phyloP scores from a whole-genome alignment of 768 basidiomycete genomes.

The Phaeotremella skinneri region DNA sequence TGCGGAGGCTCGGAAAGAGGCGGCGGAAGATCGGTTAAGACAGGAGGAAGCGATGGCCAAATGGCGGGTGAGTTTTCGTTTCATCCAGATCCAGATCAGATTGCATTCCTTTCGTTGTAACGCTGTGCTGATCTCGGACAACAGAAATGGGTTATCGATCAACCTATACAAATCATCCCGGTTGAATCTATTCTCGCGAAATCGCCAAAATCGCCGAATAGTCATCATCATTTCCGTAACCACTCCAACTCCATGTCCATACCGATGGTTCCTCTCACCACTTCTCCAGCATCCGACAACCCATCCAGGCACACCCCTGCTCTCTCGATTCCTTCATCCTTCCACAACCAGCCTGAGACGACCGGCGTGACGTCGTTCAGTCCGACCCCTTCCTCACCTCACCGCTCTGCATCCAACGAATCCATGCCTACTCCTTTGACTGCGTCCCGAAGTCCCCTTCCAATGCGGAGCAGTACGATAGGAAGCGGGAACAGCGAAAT shows the following conservation, averaged over 20 bases:
- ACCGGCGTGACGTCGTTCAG: conserved; percentile 1
- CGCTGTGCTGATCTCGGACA: not conserved
- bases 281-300: not conserved
- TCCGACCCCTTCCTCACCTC: conserved; percentile 4
- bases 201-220: not conserved
- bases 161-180: conserved; percentile 16
- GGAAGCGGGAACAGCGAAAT: not conserved
- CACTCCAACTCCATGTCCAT: not conserved
- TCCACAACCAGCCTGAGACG: not conserved
- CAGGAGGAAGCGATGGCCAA: conserved; percentile 40
- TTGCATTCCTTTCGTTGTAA: too few relatives aligned
- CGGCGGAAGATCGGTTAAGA: not conserved
- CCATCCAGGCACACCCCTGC: not conserved
- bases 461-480: not conserved
- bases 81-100: too few relatives aligned
- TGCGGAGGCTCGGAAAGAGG: not conserved
- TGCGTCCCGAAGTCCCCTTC: not conserved
- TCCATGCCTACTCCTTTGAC: not conserved
- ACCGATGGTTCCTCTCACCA: conserved; percentile 5
- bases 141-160: conserved; percentile 42
- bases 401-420: not conserved
- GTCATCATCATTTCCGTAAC: conserved; percentile 3
- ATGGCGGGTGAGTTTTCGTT: conserved; percentile 34
- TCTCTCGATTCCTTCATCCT: not conserved
- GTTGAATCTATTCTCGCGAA: not conserved